Conservation (phyloP, 75 land plant species). For the Picea glauca region DNA sequence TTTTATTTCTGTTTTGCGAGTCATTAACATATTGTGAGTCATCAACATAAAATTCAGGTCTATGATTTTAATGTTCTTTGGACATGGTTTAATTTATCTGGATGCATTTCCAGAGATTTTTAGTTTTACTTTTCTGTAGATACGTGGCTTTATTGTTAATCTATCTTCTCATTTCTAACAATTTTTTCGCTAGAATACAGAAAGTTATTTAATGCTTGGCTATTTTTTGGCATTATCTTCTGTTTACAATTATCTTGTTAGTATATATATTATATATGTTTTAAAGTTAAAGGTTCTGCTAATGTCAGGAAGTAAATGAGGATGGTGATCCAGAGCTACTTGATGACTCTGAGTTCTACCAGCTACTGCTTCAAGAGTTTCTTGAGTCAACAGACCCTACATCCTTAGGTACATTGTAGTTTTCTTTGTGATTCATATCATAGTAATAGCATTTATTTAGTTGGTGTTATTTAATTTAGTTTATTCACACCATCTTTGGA, state of each 20-base stretch:
- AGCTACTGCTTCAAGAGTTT: conserved; percentile 88
- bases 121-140: background rate
- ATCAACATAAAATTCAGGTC: background rate
- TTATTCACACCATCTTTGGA: background rate
- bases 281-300: background rate
- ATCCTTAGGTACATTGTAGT: conserved; percentile 51
- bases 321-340: conserved; percentile 79
- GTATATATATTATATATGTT: too few relatives aligned
- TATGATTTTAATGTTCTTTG: background rate
- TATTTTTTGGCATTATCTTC: background rate
- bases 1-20: background rate
- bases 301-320: conserved; percentile 14
- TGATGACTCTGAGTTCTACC: conserved; percentile 96
- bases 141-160: background rate
- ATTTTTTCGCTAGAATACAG: background rate
- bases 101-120: background rate
- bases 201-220: background rate
- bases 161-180: background rate
- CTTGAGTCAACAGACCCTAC: conserved; percentile 76
- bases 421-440: background rate
- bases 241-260: background rate
- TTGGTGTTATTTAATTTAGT: background rate
- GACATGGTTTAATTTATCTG: background rate
- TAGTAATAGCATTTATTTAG: background rate
- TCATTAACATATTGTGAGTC: too few relatives aligned